A percentile compares a stretch with the other conserved stretches of the same genome.
These are phyloP conservation scores for Ophiostoma tasmaniense DNA, from an alignment of 2,329 filamentous ascomycete genomes.

Conservation along the genomic window DNA sequence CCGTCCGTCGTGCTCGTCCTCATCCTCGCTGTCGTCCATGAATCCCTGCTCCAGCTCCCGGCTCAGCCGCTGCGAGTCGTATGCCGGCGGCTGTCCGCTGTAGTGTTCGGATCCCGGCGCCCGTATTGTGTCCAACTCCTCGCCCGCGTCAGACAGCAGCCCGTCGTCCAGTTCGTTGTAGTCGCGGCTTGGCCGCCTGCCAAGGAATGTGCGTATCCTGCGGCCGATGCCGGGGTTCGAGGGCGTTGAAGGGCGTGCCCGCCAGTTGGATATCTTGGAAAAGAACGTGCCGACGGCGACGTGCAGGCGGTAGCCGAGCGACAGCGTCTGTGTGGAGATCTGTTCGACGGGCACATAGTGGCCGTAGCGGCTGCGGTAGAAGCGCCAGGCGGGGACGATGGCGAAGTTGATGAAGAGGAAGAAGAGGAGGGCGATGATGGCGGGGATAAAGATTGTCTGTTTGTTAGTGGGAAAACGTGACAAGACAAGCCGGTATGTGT, in stretches of 20 bases:
- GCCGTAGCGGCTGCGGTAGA: constrained; percentile 61
- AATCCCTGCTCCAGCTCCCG: constrained; percentile 52
- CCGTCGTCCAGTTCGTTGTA: constrained; percentile 34
- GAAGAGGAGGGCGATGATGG: constrained; percentile 58
- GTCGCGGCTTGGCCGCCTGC: constrained; percentile 13
- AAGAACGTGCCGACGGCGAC: constrained; percentile 33
- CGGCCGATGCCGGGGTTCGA: constrained; percentile 11
- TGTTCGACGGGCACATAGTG: constrained; percentile 64
- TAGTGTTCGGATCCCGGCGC: not conserved
- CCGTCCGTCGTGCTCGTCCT: constrained; percentile 21
- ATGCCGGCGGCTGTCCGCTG: constrained; percentile 24
- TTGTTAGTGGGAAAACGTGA: not conserved
- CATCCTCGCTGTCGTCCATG: constrained; percentile 39
- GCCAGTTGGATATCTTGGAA: constrained; percentile 35
- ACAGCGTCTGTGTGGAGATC: constrained; percentile 48
- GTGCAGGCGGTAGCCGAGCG: constrained; percentile 45
- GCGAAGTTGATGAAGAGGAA: constrained; percentile 59
- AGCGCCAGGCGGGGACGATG: constrained; percentile 59
- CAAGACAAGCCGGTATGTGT: not conserved
- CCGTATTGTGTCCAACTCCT: constrained; percentile 51
- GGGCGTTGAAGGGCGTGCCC: constrained; percentile 29
- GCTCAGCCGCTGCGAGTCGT: constrained; percentile 57
- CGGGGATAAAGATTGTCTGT: constrained; percentile 63
- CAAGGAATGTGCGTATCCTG: not conserved
- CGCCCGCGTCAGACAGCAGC: constrained; percentile 40